A percentile compares a stretch with the other conserved stretches of the same genome.
phyloP scores from a whole-genome alignment of 768 basidiomycete species.

The Lactifluus pinguis region DNA sequence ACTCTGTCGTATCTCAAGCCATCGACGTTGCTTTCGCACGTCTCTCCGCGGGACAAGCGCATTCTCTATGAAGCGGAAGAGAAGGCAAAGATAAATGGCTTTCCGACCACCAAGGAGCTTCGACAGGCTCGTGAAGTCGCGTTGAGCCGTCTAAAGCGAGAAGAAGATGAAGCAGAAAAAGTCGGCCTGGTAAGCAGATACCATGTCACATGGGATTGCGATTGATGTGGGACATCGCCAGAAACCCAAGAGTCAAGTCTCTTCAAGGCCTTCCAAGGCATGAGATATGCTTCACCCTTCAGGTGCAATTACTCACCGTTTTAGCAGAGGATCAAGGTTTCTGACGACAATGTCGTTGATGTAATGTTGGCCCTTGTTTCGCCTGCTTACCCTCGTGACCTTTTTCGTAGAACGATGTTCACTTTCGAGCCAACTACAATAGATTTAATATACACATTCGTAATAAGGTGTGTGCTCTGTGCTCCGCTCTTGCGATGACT shows the following conservation, averaged over 20 bases:
- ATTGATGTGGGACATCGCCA: conserved; percentile 25
- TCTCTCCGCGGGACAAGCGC: conserved; percentile 71
- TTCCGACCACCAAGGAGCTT: conserved; percentile 75
- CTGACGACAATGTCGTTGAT: conserved; percentile 55
- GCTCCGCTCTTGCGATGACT: conserved; percentile 13
- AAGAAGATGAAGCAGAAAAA: conserved; percentile 67
- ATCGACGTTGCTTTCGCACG: conserved; percentile 66
- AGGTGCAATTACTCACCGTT: neutral
- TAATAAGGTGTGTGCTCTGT: conserved; percentile 53
- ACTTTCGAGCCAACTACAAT: conserved; percentile 84
- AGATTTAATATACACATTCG: conserved; percentile 82
- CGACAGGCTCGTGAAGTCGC: conserved; percentile 63
- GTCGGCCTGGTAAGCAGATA: conserved; percentile 53
- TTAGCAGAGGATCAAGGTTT: conserved; percentile 35
- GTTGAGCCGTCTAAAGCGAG: conserved; percentile 48
- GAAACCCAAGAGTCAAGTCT: conserved; percentile 49
- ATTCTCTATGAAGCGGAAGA: conserved; percentile 78
- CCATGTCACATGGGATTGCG: neutral
- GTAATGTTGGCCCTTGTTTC: conserved; percentile 29
- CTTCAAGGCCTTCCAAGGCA: conserved; percentile 49
- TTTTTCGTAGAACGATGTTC: conserved; percentile 48
- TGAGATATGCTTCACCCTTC: conserved; percentile 7
- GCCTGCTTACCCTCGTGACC: neutral
- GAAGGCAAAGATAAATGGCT: conserved; percentile 60
- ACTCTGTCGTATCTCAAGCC: conserved; percentile 66